Conservation (phyloP, 2,329 filamentous ascomycete genomes). For the Curvularia eragrostidis region DNA sequence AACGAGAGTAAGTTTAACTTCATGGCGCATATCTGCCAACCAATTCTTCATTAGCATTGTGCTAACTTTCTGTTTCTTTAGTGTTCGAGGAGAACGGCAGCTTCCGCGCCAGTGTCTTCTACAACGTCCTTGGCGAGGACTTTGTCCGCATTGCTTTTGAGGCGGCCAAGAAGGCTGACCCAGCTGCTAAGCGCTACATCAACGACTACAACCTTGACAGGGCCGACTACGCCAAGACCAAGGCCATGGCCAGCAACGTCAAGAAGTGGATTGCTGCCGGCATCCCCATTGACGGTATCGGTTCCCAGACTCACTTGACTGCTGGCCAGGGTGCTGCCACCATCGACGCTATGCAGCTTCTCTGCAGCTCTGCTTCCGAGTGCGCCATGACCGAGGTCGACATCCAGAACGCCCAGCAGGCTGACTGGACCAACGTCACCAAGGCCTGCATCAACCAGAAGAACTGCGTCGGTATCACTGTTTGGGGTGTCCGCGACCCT, state of each 20-base stretch:
- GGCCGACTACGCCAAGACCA: conserved; percentile 66
- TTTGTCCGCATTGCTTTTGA: conserved; percentile 76
- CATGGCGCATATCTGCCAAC: too few relatives aligned
- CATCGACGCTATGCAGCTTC: conserved; percentile 58
- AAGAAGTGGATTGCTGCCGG: conserved; percentile 69
- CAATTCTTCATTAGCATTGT: too few relatives aligned
- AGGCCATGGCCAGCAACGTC: conserved; percentile 64
- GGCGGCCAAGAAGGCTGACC: conserved; percentile 71
- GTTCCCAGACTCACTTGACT: conserved; percentile 56
- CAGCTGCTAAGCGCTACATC: conserved; percentile 74
- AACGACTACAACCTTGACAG: conserved; percentile 73
- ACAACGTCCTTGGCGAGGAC: conserved; percentile 71
- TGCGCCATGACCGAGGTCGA: conserved; percentile 74
- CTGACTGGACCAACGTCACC: conserved; percentile 64
- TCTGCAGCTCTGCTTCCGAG: conserved; percentile 63
- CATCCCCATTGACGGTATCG: conserved; percentile 69
- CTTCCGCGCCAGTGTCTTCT: conserved; percentile 69
- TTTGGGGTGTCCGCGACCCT: conserved; percentile 62
- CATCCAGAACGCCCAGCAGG: conserved; percentile 63
- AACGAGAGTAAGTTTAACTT: conserved; percentile 58
- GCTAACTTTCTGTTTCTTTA: neutral
- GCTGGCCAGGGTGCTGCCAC: conserved; percentile 57
- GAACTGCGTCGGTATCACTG: conserved; percentile 72
- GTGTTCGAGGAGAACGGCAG: conserved; percentile 67
- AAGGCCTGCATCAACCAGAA: conserved; percentile 66